Evolutionary conservation across 169 alveolate species (phyloP).

Genomic region (Plasmodium chabaudi): DNA sequence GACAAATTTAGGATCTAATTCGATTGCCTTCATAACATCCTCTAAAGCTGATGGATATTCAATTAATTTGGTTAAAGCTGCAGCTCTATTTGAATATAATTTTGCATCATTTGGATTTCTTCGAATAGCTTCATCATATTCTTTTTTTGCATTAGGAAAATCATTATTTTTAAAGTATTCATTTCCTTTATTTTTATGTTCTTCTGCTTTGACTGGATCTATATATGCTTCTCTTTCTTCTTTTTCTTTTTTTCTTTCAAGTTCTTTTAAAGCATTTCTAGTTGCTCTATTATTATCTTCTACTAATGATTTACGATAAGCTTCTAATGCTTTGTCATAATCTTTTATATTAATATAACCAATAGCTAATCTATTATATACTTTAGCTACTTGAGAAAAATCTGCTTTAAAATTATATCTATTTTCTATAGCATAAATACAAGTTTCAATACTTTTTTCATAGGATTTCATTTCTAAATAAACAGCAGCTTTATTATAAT

Average conservation of each 20-base stretch:
- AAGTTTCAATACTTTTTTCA: conserved; percentile 92
- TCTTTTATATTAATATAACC: conserved; percentile 89
- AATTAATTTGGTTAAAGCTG: conserved; percentile 94
- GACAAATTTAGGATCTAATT: conserved; percentile 95
- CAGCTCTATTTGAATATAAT: conserved; percentile 97
- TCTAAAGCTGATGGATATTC: conserved; percentile 95
- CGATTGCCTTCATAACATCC: conserved; percentile 90
- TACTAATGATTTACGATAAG: conserved; percentile 93
- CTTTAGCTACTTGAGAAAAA: conserved; percentile 89
- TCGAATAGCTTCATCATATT: conserved; percentile 97
- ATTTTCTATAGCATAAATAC: conserved; percentile 94
- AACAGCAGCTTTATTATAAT: conserved; percentile 95
- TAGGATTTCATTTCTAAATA: conserved; percentile 95
- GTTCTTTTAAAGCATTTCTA: conserved; percentile 93
- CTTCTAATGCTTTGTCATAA: conserved; percentile 92
- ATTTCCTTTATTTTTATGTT: conserved; percentile 93
- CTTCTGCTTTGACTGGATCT: conserved; percentile 96
- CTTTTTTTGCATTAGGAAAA: conserved; percentile 97
- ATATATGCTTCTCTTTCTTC: conserved; percentile 94
- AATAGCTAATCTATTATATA: conserved; percentile 91
- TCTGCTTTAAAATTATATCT: conserved; percentile 94
- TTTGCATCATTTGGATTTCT: conserved; percentile 97
- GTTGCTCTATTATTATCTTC: conserved; percentile 95
- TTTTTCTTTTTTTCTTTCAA: conserved; percentile 93
- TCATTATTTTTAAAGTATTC: conserved; percentile 93